These are phyloP conservation scores for Candida saitoana DNA, from an alignment of 805 yeast species.

Conservation along the genomic window DNA sequence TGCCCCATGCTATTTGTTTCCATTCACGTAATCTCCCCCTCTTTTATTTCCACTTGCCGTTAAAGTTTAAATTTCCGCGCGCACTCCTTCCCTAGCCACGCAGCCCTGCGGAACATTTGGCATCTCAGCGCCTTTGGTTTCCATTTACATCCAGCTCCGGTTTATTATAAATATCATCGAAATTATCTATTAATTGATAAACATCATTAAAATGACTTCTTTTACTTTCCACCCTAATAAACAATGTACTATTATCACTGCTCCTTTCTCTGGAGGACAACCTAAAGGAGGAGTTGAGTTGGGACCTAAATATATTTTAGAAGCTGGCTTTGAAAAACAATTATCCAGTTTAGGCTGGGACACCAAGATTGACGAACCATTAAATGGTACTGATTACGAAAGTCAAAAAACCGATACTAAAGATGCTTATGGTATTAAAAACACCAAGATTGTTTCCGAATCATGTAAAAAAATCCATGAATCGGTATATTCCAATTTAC, in stretches of 20 bases:
- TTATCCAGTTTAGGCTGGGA: slow-evolving; percentile 72
- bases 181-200: too few relatives aligned
- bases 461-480: slow-evolving; percentile 63
- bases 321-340: slow-evolving; percentile 65
- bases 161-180: too few relatives aligned
- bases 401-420: slow-evolving; percentile 40
- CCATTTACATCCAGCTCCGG: too few relatives aligned
- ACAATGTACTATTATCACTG: slow-evolving; percentile 68
- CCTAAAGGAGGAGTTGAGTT: slow-evolving; percentile 89
- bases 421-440: slow-evolving; percentile 55
- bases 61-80: too few relatives aligned
- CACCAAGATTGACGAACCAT: slow-evolving; percentile 49
- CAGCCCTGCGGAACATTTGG: too few relatives aligned
- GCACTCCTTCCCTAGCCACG: too few relatives aligned
- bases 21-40: too few relatives aligned
- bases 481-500: slow-evolving; percentile 50
- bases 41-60: too few relatives aligned
- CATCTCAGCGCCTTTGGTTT: too few relatives aligned
- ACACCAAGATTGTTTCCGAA: slow-evolving; percentile 72
- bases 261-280: slow-evolving; percentile 96
- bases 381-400: slow-evolving; percentile 46
- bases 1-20: too few relatives aligned
- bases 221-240: slow-evolving; percentile 55
- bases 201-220: slow-evolving; percentile 26
- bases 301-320: slow-evolving; percentile 80